Evolutionary conservation across 1,284 basidiomycete species (phyloP).

Genomic region (Ceratorhiza oryzae-sativae): DNA sequence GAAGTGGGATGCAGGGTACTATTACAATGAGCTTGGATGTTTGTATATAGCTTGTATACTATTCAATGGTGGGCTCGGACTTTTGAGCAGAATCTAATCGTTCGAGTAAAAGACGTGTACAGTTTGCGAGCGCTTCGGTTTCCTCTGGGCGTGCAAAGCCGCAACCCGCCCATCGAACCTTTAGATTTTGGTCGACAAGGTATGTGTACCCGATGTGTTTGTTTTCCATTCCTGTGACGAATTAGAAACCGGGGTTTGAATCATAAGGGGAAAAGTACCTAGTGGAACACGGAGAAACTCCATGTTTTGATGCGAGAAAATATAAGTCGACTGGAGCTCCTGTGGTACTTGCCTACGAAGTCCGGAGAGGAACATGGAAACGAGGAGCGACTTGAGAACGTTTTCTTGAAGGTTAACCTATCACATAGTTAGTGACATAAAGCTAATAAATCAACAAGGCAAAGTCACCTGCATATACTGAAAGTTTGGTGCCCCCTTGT

Average conservation of each 20-base stretch:
- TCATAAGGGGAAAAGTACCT: conserved; percentile 9
- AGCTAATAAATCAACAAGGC: not conserved
- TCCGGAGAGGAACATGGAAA: conserved; percentile 80
- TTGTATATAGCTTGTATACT: conserved; percentile 27
- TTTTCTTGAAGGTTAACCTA: conserved; percentile 93
- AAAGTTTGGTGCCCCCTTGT: conserved; percentile 70
- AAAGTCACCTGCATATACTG: conserved; percentile 70
- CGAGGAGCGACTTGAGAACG: conserved; percentile 85
- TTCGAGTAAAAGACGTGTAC: conserved; percentile 75
- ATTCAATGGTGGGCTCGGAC: not conserved
- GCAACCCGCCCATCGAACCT: conserved; percentile 92
- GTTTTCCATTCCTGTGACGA: conserved; percentile 85
- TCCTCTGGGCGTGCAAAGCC: conserved; percentile 84
- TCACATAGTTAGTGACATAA: not conserved
- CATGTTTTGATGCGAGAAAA: conserved; percentile 82
- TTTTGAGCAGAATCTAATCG: conserved; percentile 48
- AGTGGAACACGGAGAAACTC: conserved; percentile 70
- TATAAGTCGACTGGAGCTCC: conserved; percentile 75
- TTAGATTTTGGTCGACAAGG: conserved; percentile 83
- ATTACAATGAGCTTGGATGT: not conserved
- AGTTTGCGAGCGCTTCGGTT: conserved; percentile 70
- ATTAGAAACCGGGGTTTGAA: conserved; percentile 46
- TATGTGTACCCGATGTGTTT: conserved; percentile 94
- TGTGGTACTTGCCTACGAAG: conserved; percentile 72
- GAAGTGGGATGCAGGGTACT: not conserved